Evolutionary conservation across 2,329 filamentous ascomycete genomes (phyloP), one percentile per base, ranked within the genome.

Genomic region (Xylariaceae sp.): DNA sequence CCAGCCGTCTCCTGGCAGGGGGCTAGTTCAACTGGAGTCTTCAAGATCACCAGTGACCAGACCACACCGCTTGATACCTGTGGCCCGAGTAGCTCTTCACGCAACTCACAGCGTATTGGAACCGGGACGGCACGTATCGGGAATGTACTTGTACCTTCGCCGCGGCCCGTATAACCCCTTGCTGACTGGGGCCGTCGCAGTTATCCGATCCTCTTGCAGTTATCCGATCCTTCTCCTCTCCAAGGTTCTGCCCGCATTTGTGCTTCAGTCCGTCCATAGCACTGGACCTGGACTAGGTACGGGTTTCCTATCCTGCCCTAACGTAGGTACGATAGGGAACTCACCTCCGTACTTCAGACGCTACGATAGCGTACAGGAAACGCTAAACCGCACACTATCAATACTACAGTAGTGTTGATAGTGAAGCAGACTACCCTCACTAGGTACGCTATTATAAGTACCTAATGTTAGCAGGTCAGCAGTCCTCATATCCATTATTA

Each of bases 1-100:
- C 37, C 64, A 63, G 64, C 57, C 47, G n/a, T 58, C 64, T 66
- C 55, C 58, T 49, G 62, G 59, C 61, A 66, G 60, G 60, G 54
- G 55, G 60, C 56, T 15, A 37, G 56, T 55, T 51, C 30, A 30
- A 30, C 23, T 30, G 23, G 23, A 30, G 23, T 30, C 23, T 30
- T 30, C 23, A 53, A 59, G 64, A 67, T 67, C 64, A 66, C 61
- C 63, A 18, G 47, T 23, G 7, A 17, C 23, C 37, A 10, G 37
- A 18, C 6, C 17, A 71, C 68, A 70, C 69, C 66, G 66, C 68
- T 63, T 59, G 60, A 57, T 71, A 72, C 70, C 55, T 67, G 5
- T 2, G 10, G 2, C 1, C 11, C n/a, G 53, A 39, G 70, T 72
- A 69, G 58, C 62, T 58, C 8, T 11, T 35, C 58, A 55, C 55